Base-by-base conservation (phyloP, 192 early-diverging fungal genomes). In the Pilaira anomala region DNA sequence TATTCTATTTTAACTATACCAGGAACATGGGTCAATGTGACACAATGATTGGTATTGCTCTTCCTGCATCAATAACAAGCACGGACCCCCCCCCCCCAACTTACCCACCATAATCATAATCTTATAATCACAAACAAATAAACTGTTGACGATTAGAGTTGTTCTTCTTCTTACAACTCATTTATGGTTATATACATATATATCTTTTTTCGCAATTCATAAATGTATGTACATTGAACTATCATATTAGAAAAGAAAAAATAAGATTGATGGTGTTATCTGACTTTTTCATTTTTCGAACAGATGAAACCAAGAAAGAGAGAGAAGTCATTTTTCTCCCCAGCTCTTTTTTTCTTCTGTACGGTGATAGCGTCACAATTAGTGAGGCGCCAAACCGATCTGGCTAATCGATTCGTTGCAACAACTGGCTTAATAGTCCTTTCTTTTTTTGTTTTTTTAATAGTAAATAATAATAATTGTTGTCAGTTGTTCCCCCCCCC, bases 251-350 rank as follows among this genome's bases (percentile, higher is more conserved):
- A 54, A 21, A 33, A 54, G 26, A 36, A 55, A 39, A 55, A 55
- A 28, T 51, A 51, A 28, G 26, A 51, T 51, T 51, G 26, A 51
- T 26, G 53, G 53, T 33, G n/a, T 55, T 55, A 39, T 51, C 29
- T 55, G 53, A 39, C n/a, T 39, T 55, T 55, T 55, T 55, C 53
- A 55, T 55, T 55, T 55, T 39, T 55, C 53, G 53, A 55, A 55
- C 53, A 40, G 53, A 55, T 55, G 28, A 8, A 55, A 39, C 12
- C 16, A 52, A 28, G 21, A 51, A 28, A 54, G n/a, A 54, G 52
- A 54, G 52, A 54, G 52, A 54, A n/a, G 33, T 33, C 52, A 33
- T 18, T 19, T 30, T 54, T 54, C 33, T 54, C 33, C 25, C 52
- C 52, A 55, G 18, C 30, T n/a, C n/a, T 53, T 53, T 33, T 33